Conservation (phyloP, 1,284 basidiomycete genomes). For the Vanrija sp. region DNA sequence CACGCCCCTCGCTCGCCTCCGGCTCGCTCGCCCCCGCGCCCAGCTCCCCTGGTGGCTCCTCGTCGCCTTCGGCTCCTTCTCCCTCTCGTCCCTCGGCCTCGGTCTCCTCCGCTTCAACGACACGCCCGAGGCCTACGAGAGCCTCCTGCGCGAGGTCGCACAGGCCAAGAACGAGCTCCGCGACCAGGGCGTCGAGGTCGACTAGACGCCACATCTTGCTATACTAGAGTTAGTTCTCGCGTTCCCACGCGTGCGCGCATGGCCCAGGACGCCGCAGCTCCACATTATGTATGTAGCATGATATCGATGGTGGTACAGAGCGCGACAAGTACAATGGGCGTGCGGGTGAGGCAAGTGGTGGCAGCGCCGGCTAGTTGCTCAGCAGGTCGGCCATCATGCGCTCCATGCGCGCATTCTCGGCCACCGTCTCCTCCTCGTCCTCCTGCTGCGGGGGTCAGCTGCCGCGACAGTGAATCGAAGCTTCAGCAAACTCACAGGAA, state of each 20-base stretch:
- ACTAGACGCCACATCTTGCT: conserved; percentile 47
- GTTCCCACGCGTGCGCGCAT: neutral
- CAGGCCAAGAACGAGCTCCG: conserved; percentile 67
- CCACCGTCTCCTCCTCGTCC: conserved; percentile 75
- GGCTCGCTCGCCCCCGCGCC: too few relatives aligned
- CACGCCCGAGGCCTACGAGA: conserved; percentile 69
- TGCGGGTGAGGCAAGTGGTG: conserved; percentile 33
- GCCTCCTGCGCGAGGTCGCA: conserved; percentile 60
- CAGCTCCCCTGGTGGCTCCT: conserved; percentile 74
- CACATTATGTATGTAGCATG: conserved; percentile 3
- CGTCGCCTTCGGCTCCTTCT: conserved; percentile 69
- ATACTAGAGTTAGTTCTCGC: neutral
- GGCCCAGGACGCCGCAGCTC: neutral
- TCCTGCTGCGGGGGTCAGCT: conserved; percentile 51
- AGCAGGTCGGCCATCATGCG: conserved; percentile 78
- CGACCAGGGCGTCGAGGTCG: conserved; percentile 62
- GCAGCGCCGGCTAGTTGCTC: conserved; percentile 55
- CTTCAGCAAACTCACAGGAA: conserved; percentile 64
- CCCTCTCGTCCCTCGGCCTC: conserved; percentile 66
- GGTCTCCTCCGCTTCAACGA: conserved; percentile 67
- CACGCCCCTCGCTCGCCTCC: neutral
- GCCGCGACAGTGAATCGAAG: neutral
- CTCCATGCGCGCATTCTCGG: conserved; percentile 80
- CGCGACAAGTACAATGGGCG: neutral
- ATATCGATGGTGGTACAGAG: conserved; percentile 1